Evolutionary conservation across 2,329 filamentous ascomycete species (phyloP).

Genomic region (Botrytis porri): DNA sequence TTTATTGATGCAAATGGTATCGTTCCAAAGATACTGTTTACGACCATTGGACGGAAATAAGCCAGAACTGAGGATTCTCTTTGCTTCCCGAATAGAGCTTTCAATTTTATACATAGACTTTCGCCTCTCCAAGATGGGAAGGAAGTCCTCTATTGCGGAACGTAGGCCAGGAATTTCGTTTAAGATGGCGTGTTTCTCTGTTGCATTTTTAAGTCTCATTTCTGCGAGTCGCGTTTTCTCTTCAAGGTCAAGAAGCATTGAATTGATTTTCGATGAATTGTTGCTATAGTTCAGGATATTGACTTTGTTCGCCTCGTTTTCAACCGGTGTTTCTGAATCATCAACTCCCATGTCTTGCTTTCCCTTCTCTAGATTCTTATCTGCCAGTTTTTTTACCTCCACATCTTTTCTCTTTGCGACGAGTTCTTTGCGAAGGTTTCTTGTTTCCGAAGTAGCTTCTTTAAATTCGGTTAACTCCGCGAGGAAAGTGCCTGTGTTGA

Average conservation of each 20-base stretch:
- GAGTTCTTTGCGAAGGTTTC: neutral
- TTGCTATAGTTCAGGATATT: neutral
- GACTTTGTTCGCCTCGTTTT: neutral
- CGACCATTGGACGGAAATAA: conserved; percentile 31
- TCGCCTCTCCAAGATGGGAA: conserved; percentile 23
- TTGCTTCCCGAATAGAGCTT: conserved; percentile 30
- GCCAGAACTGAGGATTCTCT: conserved; percentile 33
- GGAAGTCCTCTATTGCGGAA: conserved; percentile 17
- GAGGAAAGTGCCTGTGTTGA: conserved; percentile 8
- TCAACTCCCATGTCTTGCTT: conserved; percentile 7
- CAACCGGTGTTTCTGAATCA: neutral
- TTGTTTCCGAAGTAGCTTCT: conserved; percentile 3
- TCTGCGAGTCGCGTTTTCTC: conserved; percentile 1
- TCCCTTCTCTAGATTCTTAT: conserved; percentile 7
- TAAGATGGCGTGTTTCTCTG: conserved; percentile 2
- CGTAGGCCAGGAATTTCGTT: conserved; percentile 2
- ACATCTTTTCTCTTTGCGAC: conserved; percentile 13
- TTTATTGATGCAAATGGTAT: conserved; percentile 40
- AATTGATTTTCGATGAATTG: neutral
- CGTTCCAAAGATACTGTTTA: conserved; percentile 38
- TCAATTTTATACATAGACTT: conserved; percentile 37
- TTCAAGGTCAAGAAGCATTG: neutral
- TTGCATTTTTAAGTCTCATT: conserved; percentile 9
- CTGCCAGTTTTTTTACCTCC: conserved; percentile 2
- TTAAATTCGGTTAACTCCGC: conserved; percentile 19